Base-by-base conservation (phyloP, 441 rosid species). In the Hura crepitans region DNA sequence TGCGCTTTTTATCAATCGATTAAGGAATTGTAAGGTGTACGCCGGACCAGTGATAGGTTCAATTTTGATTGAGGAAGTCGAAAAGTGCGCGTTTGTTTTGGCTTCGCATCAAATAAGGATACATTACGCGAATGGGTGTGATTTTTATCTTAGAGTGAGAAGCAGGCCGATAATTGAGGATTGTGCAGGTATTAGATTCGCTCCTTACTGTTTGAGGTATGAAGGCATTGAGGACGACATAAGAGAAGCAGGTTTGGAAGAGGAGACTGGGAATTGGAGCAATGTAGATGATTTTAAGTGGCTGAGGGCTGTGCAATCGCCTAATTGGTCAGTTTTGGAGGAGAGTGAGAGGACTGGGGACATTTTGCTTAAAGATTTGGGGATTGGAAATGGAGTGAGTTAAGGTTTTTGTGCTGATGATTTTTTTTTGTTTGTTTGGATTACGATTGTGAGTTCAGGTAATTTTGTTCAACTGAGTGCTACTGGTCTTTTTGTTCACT, bases 261-360 rank as follows among this genome's bases (percentile, higher is more conserved):
- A 84, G 74, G 97, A 93, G 82, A 85, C 81, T 0, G 82, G 74
- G 56, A 86, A 81, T 65, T 91, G 98, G 97, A 78, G 72, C 61
- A 84, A 82, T 81, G 96, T 93, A 15, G 98, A 91, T 83, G 98
- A 93, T 81, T 93, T 93, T 75, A 79, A 81, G 86, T 93, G 97
- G 96, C 61, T 93, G 65, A 84, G 88, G 78, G 97, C 95, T 15
- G 81, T 86, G 20, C 93, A 86, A 42, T 87, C 96, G 0, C 98
- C 98, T 0, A 93, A 89, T 69, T 93, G 96, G 96, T 87, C 84
- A 0, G 66, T 89, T 68, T 73, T 91, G 71, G 96, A 86, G 15
- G 85, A 76, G 68, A 80, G 80, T 43, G 84, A 86, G 73, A 82
- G 95, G 79, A 18, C 81, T 64, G 81, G 71, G 37, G 54, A 54